These are phyloP conservation scores for Phytophthora pisi DNA, from an alignment of 352 stramenopile genomes.

Conservation along the genomic window DNA sequence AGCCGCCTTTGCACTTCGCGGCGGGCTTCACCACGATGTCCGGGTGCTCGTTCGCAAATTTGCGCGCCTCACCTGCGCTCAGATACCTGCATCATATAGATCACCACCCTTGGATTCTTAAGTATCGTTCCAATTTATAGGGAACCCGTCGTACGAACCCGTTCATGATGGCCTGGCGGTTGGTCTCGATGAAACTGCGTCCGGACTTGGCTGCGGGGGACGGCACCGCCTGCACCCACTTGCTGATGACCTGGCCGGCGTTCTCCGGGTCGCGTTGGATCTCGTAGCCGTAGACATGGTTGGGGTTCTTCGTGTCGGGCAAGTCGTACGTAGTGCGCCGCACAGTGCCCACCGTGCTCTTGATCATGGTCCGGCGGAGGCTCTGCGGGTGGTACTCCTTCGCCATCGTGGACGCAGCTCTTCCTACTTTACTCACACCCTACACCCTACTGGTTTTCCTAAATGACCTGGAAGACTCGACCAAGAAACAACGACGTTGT, in stretches of 20 bases:
- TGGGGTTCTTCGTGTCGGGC: constrained; percentile 61
- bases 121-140: too few relatives aligned
- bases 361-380: constrained; percentile 85
- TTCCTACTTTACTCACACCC: not conserved
- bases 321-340: constrained; percentile 70
- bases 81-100: constrained; percentile 40
- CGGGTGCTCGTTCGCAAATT: constrained; percentile 72
- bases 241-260: constrained; percentile 75
- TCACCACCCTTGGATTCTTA: not conserved
- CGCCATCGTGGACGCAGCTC: constrained; percentile 15
- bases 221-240: constrained; percentile 71
- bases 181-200: constrained; percentile 84
- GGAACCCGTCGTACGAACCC: constrained; percentile 35
- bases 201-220: constrained; percentile 64
- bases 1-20: constrained; percentile 60
- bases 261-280: constrained; percentile 73
- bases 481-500: not conserved
- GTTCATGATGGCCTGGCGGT: constrained; percentile 64
- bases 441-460: not conserved
- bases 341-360: constrained; percentile 74
- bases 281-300: constrained; percentile 74
- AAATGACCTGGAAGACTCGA: not conserved
- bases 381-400: constrained; percentile 41
- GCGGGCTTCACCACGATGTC: constrained; percentile 73
- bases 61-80: constrained; percentile 58